These are phyloP conservation scores for Colletotrichum falcatum DNA, from an alignment of 2,329 filamentous ascomycete species.

Conservation along the genomic window DNA sequence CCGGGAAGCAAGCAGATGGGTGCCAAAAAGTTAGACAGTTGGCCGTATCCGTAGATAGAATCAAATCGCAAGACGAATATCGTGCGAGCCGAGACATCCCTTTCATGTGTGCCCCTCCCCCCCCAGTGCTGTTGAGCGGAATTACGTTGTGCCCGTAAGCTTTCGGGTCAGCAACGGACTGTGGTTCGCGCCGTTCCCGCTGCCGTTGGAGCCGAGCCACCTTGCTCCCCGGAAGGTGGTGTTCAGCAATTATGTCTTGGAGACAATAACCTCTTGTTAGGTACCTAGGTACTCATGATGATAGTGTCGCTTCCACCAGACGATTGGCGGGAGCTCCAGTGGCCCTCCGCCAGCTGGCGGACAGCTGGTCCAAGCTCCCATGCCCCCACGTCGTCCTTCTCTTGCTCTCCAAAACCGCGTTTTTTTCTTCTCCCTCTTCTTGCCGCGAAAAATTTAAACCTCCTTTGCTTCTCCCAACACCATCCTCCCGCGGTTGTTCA, in stretches of 20 bases:
- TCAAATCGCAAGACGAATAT: not conserved
- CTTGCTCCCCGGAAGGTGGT: no score
- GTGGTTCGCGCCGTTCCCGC: not conserved
- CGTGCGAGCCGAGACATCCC: slow-evolving; percentile 3
- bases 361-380: not conserved
- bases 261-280: not conserved
- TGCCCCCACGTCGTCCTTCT: not conserved
- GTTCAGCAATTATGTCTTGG: no score
- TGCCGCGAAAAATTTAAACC: slow-evolving; percentile 15
- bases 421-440: no score
- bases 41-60: slow-evolving; percentile 11
- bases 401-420: slow-evolving; percentile 14
- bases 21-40: not conserved
- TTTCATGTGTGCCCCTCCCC: not conserved
- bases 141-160: not conserved
- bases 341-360: not conserved
- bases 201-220: slow-evolving; percentile 2
- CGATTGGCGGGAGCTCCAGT: slow-evolving; percentile 25
- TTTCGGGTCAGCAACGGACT: not conserved
- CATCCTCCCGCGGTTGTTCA: no score
- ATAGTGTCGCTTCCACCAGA: slow-evolving; percentile 2
- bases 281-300: no score
- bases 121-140: not conserved
- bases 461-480: not conserved
- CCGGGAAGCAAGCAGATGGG: not conserved